phyloP scores from a whole-genome alignment of 176 grass and related monocot species.

The Aegilops speltoides region DNA sequence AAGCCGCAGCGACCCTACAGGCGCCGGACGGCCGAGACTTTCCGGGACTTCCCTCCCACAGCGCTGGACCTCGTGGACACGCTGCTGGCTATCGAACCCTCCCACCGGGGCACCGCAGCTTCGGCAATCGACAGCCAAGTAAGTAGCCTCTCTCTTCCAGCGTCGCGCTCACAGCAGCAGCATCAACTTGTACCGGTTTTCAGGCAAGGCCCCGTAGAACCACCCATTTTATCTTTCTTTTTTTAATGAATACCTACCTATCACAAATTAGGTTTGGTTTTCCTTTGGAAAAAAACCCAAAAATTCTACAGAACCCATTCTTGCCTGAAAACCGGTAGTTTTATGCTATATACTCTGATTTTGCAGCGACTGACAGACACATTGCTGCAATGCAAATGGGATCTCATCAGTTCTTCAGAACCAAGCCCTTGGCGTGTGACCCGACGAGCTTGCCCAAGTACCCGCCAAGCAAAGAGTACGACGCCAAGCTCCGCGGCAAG shows the following conservation, averaged over 20 bases:
- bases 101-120: constrained; percentile 40
- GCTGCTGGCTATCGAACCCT: constrained; percentile 74
- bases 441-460: constrained; percentile 71
- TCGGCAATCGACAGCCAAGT: constrained; percentile 56
- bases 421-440: constrained; percentile 58
- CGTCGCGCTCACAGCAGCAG: background rate
- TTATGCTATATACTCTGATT: background rate
- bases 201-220: too few species aligned
- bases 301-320: too few species aligned
- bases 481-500: constrained; percentile 62
- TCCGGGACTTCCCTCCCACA: constrained; percentile 60
- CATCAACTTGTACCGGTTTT: background rate
- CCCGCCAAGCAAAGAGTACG: constrained; percentile 76
- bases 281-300: too few species aligned
- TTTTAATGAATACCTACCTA: too few species aligned
- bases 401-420: constrained; percentile 57
- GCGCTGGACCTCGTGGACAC: constrained; percentile 53
- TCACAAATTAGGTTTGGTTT: too few species aligned
- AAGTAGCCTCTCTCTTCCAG: background rate
- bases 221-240: too few species aligned
- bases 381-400: background rate
- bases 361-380: background rate
- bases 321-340: too few species aligned
- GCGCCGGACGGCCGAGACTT: constrained; percentile 57
- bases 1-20: constrained; percentile 70